Base-by-base conservation (phyloP, 2,329 filamentous ascomycete genomes). In the Macrophomina phaseolina region DNA sequence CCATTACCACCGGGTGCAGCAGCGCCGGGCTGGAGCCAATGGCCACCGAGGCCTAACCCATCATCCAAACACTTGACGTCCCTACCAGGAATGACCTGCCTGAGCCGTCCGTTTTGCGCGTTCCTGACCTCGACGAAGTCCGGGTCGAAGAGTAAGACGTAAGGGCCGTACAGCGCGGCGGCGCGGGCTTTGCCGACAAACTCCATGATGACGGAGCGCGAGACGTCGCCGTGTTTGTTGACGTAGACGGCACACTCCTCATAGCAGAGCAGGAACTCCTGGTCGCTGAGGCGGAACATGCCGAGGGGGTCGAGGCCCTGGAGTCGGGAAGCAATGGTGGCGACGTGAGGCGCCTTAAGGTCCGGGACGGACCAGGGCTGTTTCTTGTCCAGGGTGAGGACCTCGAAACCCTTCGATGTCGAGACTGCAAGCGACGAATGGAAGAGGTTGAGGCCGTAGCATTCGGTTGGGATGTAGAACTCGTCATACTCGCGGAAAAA, bases 401-500 rank as follows among this genome's bases (percentile, higher is more conserved):
- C 91, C 80, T 99, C 96, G 72, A 99, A 93, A 30, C 95, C 96
- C 78, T 93, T 93, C 48, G 92, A 87, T 0, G 94, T 98, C 23
- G 92, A 90, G 56, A 99, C 93, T 9, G 95, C 93, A 64, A 99
- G 91, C 69, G 93, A 96, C 0, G 91, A 93, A 77, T 97, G 93
- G 86, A 98, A 99, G 63, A 99, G 87, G 78, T 97, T 98, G 76
- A 99, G 91, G 56, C 92, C 93, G 78, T 91, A 97, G 78, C 93
- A 97, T 76, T 99, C 96, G 2, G 92, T 90, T 0, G 95, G 95
- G 72, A 99, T 94, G 81, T 98, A 99, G 80, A 99, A 99, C 72
- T 98, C 95, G 81, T 99, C 95, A 77, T 94, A 99, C 76, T 99
- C 95, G 69, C 95, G 91, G 88, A 98, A 99, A 73, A 94, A 94